These are phyloP conservation scores for Aspergillus glaucus DNA, from an alignment of 2,329 filamentous ascomycete species.

Conservation along the genomic window DNA sequence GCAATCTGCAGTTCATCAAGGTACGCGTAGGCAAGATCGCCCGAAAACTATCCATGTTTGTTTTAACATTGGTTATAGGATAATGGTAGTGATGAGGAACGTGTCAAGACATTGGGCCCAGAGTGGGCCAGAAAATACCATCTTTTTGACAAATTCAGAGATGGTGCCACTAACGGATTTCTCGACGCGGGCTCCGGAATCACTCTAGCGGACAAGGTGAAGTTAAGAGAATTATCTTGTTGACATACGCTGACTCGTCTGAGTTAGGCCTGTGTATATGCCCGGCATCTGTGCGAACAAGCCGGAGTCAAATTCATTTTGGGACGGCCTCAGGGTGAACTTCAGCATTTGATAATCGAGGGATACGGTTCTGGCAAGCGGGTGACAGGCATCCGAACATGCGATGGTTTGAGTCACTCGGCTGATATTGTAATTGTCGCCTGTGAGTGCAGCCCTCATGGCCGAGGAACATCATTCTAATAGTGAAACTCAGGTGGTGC, in stretches of 20 bases:
- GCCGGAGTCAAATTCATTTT: slow-evolving; percentile 23
- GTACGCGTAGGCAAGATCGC: slow-evolving; percentile 2
- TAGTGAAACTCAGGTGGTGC: slow-evolving; percentile 11
- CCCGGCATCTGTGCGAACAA: slow-evolving; percentile 14
- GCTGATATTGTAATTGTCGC: slow-evolving; percentile 22
- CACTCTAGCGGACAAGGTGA: slow-evolving; percentile 22
- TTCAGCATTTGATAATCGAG: slow-evolving; percentile 3
- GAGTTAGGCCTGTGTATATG: slow-evolving; percentile 15
- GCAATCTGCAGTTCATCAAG: slow-evolving; percentile 16
- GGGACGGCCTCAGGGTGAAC: slow-evolving; percentile 14
- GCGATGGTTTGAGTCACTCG: slow-evolving; percentile 15
- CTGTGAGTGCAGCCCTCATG: slow-evolving; percentile 3
- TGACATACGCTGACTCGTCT: not conserved
- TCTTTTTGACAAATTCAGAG: slow-evolving; percentile 16
- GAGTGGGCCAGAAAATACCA: slow-evolving; percentile 20
- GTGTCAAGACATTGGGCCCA: slow-evolving; percentile 8
- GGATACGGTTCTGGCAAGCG: slow-evolving; percentile 8
- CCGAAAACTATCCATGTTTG: not conserved
- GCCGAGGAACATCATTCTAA: not conserved
- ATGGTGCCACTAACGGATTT: slow-evolving; percentile 17
- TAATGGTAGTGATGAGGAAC: slow-evolving; percentile 10
- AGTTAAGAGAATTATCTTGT: not conserved
- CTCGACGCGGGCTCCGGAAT: slow-evolving; percentile 20
- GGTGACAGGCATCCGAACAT: slow-evolving; percentile 21
- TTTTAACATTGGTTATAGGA: slow-evolving; percentile 5